Base-by-base conservation (phyloP, 495 filamentous ascomycete species). In the Staphylotrichum tortipilum region DNA sequence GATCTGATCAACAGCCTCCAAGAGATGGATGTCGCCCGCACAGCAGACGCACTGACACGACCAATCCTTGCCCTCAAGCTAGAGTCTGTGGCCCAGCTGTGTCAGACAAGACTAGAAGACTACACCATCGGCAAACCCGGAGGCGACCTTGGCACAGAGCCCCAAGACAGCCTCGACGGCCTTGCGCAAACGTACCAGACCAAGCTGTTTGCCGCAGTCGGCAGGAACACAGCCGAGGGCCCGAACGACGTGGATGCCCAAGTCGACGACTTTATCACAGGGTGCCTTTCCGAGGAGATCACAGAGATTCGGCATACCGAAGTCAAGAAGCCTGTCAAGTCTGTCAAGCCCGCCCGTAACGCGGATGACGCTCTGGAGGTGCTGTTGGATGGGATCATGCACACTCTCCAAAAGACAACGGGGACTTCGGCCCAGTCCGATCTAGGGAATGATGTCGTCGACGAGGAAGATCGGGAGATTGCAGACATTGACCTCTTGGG, bases 181-280 rank as follows among this genome's bases (percentile, higher is more conserved):
- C 35, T 52, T 12, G 26, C 23, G 33, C 21, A 46, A 3, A 28
- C 29, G 4, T 52, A 52, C 18, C 43, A 10, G 11, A 19, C 34
- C 18, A 40, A 24, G 31, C 31, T 55, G 3, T 19, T 24, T 7
- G 29, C 42, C 2, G 12, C 30, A 10, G n/a, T 38, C 8, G 37
- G 19, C 8, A 8, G 4, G 7, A n/a, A 39, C 2, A 18, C 12
- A n/a, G 1, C 4, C n/a, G 43, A 47, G 11, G n/a, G 11, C 4
- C 26, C 35, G 6, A 26, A 47, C 29, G 23, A 30, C 17, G 7
- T 57, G 11, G 10, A 38, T 22, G 5, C 22, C 2, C 42, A 49
- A 18, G 50, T 44, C 3, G 37, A 56, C 15, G 33, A 33, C 14
- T 47, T 57, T 29, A 56, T 59, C 37, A 36, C 34, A 14, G 35